Conservation (phyloP, 306 rosid genomes). For the Dryas octopetala region DNA sequence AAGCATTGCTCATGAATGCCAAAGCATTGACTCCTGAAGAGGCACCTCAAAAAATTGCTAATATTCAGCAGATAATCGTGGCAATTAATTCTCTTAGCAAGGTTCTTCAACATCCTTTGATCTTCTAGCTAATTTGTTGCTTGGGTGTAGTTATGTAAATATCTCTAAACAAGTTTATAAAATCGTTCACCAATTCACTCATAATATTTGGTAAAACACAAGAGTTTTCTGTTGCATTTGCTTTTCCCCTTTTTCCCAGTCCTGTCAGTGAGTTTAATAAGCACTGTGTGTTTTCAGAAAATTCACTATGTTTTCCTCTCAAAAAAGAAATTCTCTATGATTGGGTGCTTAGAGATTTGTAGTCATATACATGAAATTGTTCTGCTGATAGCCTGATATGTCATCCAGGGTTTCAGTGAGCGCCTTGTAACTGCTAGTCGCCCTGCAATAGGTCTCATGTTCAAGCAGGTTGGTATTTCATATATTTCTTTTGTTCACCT, state of each 20-base stretch:
- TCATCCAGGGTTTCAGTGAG: slow-evolving; percentile 88
- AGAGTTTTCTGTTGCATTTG: not conserved
- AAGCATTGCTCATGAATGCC: slow-evolving; percentile 62
- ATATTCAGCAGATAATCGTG: slow-evolving; percentile 83
- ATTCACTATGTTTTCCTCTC: not conserved
- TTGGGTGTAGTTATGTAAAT: not conserved
- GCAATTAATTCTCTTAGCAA: slow-evolving; percentile 96
- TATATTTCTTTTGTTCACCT: slow-evolving; percentile 4
- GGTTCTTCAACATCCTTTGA: slow-evolving; percentile 47
- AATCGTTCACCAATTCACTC: not conserved
- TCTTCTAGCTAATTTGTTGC: not conserved
- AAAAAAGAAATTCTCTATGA: not conserved
- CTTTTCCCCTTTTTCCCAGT: not conserved
- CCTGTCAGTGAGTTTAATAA: not conserved
- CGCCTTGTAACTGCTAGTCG: slow-evolving; percentile 95
- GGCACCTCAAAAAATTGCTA: slow-evolving; percentile 60
- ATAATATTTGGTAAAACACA: not conserved
- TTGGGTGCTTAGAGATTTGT: slow-evolving; percentile 5
- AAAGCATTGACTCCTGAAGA: slow-evolving; percentile 61
- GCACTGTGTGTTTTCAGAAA: not conserved
- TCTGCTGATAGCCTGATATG: not conserved
- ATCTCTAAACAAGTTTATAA: not conserved
- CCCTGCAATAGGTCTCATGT: slow-evolving; percentile 94
- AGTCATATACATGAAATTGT: not conserved
- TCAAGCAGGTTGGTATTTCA: slow-evolving; percentile 71